phyloP scores from a whole-genome alignment of 257 asterid species.

The Solanum commersonii region DNA sequence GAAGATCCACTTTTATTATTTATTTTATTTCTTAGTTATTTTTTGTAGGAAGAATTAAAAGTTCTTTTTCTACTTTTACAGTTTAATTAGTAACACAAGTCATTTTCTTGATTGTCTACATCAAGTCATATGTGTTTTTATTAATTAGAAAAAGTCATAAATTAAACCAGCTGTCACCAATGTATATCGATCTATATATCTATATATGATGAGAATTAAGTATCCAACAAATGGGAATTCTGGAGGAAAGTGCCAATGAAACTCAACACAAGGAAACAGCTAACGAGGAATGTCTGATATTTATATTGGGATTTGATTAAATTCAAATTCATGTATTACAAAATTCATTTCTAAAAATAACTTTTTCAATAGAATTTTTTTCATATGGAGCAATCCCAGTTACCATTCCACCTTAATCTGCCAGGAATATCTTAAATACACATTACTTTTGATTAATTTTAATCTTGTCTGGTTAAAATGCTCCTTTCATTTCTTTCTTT shows the following conservation, averaged over 20 bases:
- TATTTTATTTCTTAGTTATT: too few relatives aligned
- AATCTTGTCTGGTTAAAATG: constrained; percentile 7
- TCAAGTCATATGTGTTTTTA: constrained; percentile 14
- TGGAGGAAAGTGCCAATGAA: constrained; percentile 15
- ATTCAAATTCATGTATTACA: rapidly evolving
- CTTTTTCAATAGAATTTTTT: rapidly evolving
- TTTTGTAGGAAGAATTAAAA: background rate
- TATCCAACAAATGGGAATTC: constrained; percentile 21
- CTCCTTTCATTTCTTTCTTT: constrained; percentile 10
- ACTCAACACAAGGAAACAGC: constrained; percentile 13
- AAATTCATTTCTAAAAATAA: rapidly evolving
- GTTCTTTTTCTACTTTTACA: background rate
- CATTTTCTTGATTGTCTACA: constrained; percentile 32
- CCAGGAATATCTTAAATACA: constrained; percentile 18
- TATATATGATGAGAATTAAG: background rate
- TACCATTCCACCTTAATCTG: background rate
- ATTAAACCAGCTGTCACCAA: constrained; percentile 44
- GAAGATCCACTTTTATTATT: background rate
- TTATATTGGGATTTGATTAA: background rate
- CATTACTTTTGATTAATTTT: background rate
- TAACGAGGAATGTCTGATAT: constrained; percentile 8
- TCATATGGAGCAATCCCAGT: background rate
- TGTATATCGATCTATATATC: background rate
- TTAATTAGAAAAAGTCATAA: background rate
- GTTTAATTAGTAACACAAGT: constrained; percentile 9